Base-by-base conservation (phyloP, 306 rosid genomes). In the Begonia masoniana region DNA sequence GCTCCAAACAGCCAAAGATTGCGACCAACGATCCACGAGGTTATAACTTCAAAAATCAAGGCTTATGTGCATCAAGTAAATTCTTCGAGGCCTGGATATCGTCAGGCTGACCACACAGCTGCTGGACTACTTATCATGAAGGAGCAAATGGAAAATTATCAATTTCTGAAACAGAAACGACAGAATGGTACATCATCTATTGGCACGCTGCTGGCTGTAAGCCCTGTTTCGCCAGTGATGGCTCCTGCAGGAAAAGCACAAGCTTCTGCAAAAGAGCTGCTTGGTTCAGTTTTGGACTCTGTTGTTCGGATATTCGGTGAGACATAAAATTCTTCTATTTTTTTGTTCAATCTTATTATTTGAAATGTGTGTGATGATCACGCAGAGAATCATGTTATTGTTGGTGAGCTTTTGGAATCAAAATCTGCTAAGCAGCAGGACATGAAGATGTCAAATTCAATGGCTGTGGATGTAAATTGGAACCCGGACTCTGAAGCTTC, bases 181-280 rank as follows among this genome's bases (percentile, higher is more conserved):
- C 87, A 79, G 74, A 81, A 92, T 79, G 99, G 96, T 43, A 77
- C 87, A 58, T 82, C 83, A 55, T 62, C 74, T 14, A 69, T 79
- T 68, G 99, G 96, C 68, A 69, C 86, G 50, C 71, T 86, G 58
- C 74, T 81, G 76, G 82, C 95, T 7, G 96, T 79, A 47, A 92
- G 99, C 81, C 99, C 99, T 26, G 99, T 92, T 55, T 86, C 99
- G 2, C 82, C 88, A 47, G 87, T 83, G 62, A 92, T 92, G 99
- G 94, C 95, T 68, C 99, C 99, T 16, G 62, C 66, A 15, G 99
- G 99, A 58, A 86, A 82, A 72, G 96, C 93, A 6, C 99, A 92
- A 79, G 74, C 71, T 58, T 75, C 85, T 12, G 83, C 99, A 16
- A 86, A 70, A 69, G 96, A 86, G 56, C 88, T 92, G 68, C 82